Conservation (phyloP, 306 rosid genomes). For the Prunus salicina region DNA sequence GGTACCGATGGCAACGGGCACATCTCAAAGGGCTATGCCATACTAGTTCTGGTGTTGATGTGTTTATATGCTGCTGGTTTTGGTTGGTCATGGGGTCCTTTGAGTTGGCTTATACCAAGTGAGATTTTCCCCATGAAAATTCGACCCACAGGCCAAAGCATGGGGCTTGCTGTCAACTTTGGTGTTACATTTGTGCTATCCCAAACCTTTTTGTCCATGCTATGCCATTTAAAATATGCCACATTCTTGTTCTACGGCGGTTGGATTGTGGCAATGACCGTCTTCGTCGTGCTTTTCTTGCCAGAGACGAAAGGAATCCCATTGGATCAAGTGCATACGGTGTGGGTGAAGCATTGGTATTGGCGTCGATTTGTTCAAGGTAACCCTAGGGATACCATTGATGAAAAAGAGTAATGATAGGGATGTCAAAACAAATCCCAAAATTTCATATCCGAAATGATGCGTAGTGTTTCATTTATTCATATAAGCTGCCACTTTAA, state of each 20-base stretch:
- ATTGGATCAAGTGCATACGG: conserved; percentile 44
- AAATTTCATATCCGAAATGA: background rate
- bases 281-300: conserved; percentile 47
- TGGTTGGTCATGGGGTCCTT: conserved; percentile 91
- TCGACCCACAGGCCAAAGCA: conserved; percentile 62
- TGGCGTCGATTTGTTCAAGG: conserved; percentile 48
- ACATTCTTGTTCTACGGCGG: conserved; percentile 65
- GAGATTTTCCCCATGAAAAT: conserved; percentile 69
- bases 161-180: conserved; percentile 47
- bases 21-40: too few species aligned
- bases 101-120: conserved; percentile 67
- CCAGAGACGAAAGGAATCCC: conserved; percentile 79
- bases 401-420: background rate
- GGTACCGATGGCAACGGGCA: conserved; percentile 41
- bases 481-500: background rate
- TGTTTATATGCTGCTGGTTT: conserved; percentile 59
- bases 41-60: conserved; percentile 46
- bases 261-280: conserved; percentile 59
- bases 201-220: conserved; percentile 63
- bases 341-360: conserved; percentile 74
- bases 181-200: conserved; percentile 41
- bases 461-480: background rate
- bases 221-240: conserved; percentile 64
- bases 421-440: background rate
- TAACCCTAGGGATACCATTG: background rate